Percentiles rank a stretch among this genome's conserved stretches.
Evolutionary conservation across 2,329 filamentous ascomycete genomes (phyloP).

Genomic region (Madurella mycetomatis): DNA sequence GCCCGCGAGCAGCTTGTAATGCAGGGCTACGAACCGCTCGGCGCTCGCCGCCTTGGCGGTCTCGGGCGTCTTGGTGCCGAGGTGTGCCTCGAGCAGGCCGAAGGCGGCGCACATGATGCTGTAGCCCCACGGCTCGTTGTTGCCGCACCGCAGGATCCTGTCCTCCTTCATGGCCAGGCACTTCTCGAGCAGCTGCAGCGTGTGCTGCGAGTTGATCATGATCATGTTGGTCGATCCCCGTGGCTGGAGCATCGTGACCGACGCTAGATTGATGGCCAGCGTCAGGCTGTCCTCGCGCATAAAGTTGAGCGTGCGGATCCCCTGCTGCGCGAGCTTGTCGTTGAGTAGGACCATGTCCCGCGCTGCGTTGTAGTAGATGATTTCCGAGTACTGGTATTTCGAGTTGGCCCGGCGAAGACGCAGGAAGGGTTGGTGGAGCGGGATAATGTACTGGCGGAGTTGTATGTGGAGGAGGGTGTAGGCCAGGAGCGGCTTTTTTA

Average conservation of each 20-base stretch:
- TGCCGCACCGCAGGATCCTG: slow-evolving; percentile 55
- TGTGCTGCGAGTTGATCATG: slow-evolving; percentile 58
- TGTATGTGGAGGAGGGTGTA: slow-evolving; percentile 59
- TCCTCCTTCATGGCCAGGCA: slow-evolving; percentile 59
- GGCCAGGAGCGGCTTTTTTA: slow-evolving; percentile 54
- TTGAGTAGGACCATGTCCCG: slow-evolving; percentile 59
- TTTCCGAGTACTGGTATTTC: slow-evolving; percentile 59
- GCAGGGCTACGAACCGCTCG: slow-evolving; percentile 55
- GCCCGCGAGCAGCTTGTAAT: slow-evolving; percentile 53
- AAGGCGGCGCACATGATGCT: slow-evolving; percentile 59
- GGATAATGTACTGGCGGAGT: slow-evolving; percentile 58
- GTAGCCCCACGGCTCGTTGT: slow-evolving; percentile 62
- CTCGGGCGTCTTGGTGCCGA: slow-evolving; percentile 53
- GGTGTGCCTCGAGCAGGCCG: slow-evolving; percentile 55
- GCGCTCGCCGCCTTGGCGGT: slow-evolving; percentile 55
- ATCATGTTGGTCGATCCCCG: slow-evolving; percentile 57
- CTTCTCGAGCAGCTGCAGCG: slow-evolving; percentile 57
- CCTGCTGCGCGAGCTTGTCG: slow-evolving; percentile 56
- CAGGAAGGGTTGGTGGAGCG: slow-evolving; percentile 57
- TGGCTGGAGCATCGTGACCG: slow-evolving; percentile 57
- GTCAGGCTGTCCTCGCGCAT: slow-evolving; percentile 57
- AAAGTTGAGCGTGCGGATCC: slow-evolving; percentile 56
- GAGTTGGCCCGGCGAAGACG: slow-evolving; percentile 56
- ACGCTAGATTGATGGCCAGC: slow-evolving; percentile 57
- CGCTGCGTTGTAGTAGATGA: slow-evolving; percentile 59